Conservation (phyloP, 2,329 filamentous ascomycete species). For the Fusarium napiforme region DNA sequence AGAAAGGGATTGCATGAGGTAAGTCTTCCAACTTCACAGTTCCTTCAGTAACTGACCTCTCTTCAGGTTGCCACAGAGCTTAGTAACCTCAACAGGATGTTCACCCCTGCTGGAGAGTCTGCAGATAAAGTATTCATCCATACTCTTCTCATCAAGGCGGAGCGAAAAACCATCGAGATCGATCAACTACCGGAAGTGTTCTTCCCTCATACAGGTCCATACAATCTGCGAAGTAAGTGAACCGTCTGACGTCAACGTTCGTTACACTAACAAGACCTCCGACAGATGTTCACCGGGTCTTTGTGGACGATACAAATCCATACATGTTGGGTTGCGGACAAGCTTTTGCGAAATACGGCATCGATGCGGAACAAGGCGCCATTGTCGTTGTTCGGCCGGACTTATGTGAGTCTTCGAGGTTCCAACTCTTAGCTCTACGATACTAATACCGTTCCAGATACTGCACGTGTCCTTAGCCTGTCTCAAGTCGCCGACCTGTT, state of each 20-base stretch:
- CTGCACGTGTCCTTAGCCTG: conserved; percentile 1
- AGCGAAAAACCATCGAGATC: conserved; percentile 10
- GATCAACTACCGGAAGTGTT: conserved; percentile 22
- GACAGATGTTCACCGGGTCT: conserved; percentile 25
- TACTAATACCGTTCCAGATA: not conserved
- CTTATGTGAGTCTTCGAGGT: conserved; percentile 13
- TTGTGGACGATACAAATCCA: conserved; percentile 27
- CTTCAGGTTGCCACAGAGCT: not conserved
- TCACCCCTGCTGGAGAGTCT: not conserved
- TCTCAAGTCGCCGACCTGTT: not conserved
- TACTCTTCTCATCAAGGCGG: conserved; percentile 1
- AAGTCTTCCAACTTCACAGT: accelerated
- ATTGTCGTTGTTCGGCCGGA: conserved; percentile 35
- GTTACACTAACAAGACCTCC: not conserved
- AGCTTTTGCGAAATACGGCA: conserved; percentile 21
- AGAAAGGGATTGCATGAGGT: not conserved
- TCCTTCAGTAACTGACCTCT: accelerated
- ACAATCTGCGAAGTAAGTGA: not conserved
- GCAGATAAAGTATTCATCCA: conserved; percentile 10
- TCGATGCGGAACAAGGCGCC: conserved; percentile 11
- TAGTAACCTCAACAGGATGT: not conserved
- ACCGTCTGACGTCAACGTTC: accelerated
- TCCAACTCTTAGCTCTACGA: too few species aligned
- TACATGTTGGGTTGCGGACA: conserved; percentile 24
- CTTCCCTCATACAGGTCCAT: conserved; percentile 18